These are phyloP conservation scores for Aspergillus kassunensis DNA, from an alignment of 495 filamentous ascomycete genomes.

Conservation along the genomic window DNA sequence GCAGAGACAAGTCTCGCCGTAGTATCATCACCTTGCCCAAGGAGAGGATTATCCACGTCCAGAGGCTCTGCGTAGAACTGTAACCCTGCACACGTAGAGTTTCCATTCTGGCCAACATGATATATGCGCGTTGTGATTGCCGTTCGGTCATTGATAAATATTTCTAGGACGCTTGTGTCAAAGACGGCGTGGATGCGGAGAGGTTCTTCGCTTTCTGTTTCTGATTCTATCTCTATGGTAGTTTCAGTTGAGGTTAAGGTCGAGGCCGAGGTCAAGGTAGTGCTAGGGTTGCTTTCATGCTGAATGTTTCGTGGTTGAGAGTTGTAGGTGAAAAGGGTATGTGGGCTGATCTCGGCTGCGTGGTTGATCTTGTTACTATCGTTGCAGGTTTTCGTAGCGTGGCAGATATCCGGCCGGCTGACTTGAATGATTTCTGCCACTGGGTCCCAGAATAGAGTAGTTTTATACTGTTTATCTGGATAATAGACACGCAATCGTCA, in stretches of 20 bases:
- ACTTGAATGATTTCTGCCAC: conserved; percentile 31
- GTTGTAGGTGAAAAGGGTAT: conserved; percentile 38
- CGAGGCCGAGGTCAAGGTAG: no score
- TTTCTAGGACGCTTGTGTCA: conserved; percentile 36
- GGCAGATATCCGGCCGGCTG: conserved; percentile 20
- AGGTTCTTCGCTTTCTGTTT: conserved; percentile 26
- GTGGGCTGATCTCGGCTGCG: conserved; percentile 27
- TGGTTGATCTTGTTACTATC: conserved; percentile 32
- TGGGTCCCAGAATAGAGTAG: conserved; percentile 29
- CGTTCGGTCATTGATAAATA: conserved; percentile 39
- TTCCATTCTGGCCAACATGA: conserved; percentile 10
- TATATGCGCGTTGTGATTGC: conserved; percentile 38
- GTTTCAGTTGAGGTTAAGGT: no score
- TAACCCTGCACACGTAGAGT: conserved; percentile 11
- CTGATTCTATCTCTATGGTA: no score
- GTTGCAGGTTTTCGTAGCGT: conserved; percentile 10
- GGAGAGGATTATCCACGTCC: no score
- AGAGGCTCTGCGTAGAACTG: conserved; percentile 28
- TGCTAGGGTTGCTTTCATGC: no score
- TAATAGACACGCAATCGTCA: not conserved
- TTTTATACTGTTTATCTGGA: conserved; percentile 18
- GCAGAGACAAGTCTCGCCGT: conserved; percentile 22
- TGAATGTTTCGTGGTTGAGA: not conserved
- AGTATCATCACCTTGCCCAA: not conserved
- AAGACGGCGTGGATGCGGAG: conserved; percentile 35